Evolutionary conservation across 1,284 basidiomycete genomes (phyloP).

Genomic region (Rhizopogon parksii): DNA sequence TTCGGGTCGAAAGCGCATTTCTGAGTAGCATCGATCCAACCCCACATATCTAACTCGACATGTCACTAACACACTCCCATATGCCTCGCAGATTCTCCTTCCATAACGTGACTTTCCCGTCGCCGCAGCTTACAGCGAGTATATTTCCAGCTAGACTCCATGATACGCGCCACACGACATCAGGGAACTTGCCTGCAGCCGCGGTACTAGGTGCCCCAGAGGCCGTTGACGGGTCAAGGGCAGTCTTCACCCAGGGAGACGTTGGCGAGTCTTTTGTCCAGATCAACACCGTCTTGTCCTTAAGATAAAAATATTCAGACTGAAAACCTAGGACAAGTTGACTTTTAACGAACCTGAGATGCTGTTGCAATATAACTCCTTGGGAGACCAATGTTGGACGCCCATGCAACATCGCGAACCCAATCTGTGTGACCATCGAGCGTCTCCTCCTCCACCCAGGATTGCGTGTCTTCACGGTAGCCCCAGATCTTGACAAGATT

Average conservation of each 20-base stretch:
- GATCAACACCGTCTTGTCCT: conserved; percentile 88
- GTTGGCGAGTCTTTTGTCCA: conserved; percentile 85
- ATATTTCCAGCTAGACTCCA: conserved; percentile 97
- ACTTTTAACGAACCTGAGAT: conserved; percentile 58
- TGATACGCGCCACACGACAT: conserved; percentile 94
- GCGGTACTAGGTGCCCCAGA: conserved; percentile 13
- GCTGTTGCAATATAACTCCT: conserved; percentile 93
- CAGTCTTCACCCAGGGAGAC: conserved; percentile 79
- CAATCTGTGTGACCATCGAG: conserved; percentile 92
- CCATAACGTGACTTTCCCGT: conserved; percentile 97
- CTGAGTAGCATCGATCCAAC: not conserved
- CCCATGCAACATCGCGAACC: conserved; percentile 98
- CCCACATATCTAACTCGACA: conserved; percentile 58
- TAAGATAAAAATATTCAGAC: not conserved
- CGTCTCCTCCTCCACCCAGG: conserved; percentile 86
- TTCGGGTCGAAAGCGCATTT: too few species aligned
- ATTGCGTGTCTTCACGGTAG: conserved; percentile 66
- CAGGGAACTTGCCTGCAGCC: conserved; percentile 72
- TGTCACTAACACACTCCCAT: conserved; percentile 95
- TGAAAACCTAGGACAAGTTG: not conserved
- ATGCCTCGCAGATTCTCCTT: conserved; percentile 91
- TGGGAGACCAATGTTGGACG: conserved; percentile 92
- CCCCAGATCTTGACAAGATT: conserved; percentile 94
- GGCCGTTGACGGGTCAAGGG: conserved; percentile 70
- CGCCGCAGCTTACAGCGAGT: conserved; percentile 93